Evolutionary conservation across 2,329 filamentous ascomycete genomes (phyloP).

Genomic region (Penicillium paneum): DNA sequence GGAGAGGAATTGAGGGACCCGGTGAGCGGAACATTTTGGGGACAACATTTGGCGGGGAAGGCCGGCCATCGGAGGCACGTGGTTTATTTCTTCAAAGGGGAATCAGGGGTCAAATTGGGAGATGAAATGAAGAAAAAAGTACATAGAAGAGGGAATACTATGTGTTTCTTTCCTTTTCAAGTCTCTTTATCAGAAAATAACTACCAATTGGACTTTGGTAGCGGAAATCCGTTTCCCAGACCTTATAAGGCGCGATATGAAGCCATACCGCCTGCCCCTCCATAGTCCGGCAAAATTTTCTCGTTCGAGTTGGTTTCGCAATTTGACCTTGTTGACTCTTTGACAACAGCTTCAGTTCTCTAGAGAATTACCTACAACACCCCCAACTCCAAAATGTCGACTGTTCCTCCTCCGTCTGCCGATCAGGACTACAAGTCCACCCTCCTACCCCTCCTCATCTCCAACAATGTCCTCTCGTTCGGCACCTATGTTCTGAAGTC

Average conservation of each 20-base stretch:
- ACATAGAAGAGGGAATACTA: background rate
- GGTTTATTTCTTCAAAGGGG: conserved; percentile 13
- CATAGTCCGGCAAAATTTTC: conserved; percentile 20
- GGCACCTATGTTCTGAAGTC: conserved; percentile 74
- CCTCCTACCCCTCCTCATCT: conserved; percentile 39
- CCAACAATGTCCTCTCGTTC: conserved; percentile 43
- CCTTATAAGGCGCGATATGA: background rate
- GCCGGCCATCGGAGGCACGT: conserved; percentile 33
- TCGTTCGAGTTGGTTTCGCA: conserved; percentile 10
- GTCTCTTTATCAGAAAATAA: background rate
- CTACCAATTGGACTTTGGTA: background rate
- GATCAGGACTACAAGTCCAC: conserved; percentile 38
- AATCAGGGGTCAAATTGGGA: background rate
- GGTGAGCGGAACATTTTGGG: conserved; percentile 12
- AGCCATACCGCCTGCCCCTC: conserved; percentile 22
- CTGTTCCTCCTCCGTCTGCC: conserved; percentile 24
- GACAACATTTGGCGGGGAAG: conserved; percentile 20
- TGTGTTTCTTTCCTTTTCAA: background rate
- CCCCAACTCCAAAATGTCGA: conserved; percentile 23
- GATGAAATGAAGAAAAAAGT: background rate
- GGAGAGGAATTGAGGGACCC: conserved; percentile 9
- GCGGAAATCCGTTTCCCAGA: background rate
- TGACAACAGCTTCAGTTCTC: background rate
- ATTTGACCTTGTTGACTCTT: background rate
- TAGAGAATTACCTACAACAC: background rate